These are phyloP conservation scores for Cotoneaster glaucophyllus DNA, from an alignment of 306 rosid species.

Conservation along the genomic window DNA sequence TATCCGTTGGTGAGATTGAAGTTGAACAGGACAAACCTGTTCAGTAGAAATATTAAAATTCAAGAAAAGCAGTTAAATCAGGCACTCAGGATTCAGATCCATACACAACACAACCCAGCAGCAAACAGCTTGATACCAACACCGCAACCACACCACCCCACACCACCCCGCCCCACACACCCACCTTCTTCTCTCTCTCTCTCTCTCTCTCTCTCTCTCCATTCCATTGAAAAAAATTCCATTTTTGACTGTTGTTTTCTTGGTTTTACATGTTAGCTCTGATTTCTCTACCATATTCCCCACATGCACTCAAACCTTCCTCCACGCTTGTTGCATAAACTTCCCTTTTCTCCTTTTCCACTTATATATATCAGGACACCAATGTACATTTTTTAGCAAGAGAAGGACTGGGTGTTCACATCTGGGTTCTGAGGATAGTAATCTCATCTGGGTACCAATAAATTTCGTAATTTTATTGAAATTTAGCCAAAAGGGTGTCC, in stretches of 20 bases:
- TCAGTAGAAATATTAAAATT: constrained; percentile 12
- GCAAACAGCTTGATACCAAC: constrained; percentile 35
- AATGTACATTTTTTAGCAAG: background rate
- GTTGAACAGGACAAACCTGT: constrained; percentile 9
- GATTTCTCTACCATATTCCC: constrained; percentile 23
- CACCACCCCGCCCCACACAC: constrained; percentile 16
- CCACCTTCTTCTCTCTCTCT: background rate
- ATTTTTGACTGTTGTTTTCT: constrained; percentile 32
- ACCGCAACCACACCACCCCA: constrained; percentile 27
- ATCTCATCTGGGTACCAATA: constrained; percentile 26
- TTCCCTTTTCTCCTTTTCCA: background rate
- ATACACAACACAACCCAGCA: constrained; percentile 13
- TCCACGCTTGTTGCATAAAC: constrained; percentile 20
- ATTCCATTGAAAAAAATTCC: background rate
- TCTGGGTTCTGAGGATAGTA: constrained; percentile 19
- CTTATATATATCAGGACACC: background rate
- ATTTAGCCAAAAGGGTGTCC: constrained; percentile 32
- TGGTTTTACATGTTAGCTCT: constrained; percentile 19
- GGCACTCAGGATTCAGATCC: constrained; percentile 34
- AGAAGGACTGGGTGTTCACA: constrained; percentile 40
- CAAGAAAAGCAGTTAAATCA: constrained; percentile 5
- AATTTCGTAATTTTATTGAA: constrained; percentile 9
- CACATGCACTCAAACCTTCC: constrained; percentile 17
- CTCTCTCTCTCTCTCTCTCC: constrained; percentile 5
- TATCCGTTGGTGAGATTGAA: background rate